Conservation (phyloP, 2,329 filamentous ascomycete species). For the Botrytis pseudocinerea region DNA sequence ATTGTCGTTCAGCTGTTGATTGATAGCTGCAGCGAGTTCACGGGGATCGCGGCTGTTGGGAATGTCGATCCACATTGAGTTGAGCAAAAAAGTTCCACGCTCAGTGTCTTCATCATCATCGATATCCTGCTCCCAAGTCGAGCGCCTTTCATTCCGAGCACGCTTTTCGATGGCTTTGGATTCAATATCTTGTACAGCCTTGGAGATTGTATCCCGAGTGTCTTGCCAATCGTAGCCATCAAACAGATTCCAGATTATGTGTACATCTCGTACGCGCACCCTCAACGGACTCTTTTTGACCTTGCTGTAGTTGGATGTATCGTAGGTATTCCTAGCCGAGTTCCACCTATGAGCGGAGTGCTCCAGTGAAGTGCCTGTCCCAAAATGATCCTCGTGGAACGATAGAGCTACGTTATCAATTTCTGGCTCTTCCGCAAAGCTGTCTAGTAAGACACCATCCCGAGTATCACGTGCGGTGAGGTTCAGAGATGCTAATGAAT, state of each 20-base stretch:
- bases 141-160: slow-evolving; percentile 57
- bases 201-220: slow-evolving; percentile 81
- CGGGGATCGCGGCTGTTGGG: slow-evolving; percentile 81
- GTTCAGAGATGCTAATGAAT: slow-evolving; percentile 34
- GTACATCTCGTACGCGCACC: slow-evolving; percentile 79
- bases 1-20: slow-evolving; percentile 82
- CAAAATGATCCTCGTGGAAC: slow-evolving; percentile 79
- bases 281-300: slow-evolving; percentile 69
- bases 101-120: slow-evolving; percentile 81
- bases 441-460: slow-evolving; percentile 50
- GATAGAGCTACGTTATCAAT: slow-evolving; percentile 63
- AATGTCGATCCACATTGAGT: slow-evolving; percentile 96
- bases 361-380: slow-evolving; percentile 58
- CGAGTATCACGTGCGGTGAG: slow-evolving; percentile 44
- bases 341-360: slow-evolving; percentile 78
- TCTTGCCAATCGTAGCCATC: slow-evolving; percentile 96
- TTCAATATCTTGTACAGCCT: slow-evolving; percentile 87
- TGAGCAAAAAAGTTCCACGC: slow-evolving; percentile 95
- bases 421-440: slow-evolving; percentile 43
- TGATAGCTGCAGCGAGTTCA: slow-evolving; percentile 81
- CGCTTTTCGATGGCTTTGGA: slow-evolving; percentile 75
- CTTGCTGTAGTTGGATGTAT: slow-evolving; percentile 61
- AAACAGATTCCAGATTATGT: slow-evolving; percentile 96
- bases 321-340: slow-evolving; percentile 73
- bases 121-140: slow-evolving; percentile 61